Evolutionary conservation across 2,329 filamentous ascomycete species (phyloP).

Genomic region (Beauveria sp.): DNA sequence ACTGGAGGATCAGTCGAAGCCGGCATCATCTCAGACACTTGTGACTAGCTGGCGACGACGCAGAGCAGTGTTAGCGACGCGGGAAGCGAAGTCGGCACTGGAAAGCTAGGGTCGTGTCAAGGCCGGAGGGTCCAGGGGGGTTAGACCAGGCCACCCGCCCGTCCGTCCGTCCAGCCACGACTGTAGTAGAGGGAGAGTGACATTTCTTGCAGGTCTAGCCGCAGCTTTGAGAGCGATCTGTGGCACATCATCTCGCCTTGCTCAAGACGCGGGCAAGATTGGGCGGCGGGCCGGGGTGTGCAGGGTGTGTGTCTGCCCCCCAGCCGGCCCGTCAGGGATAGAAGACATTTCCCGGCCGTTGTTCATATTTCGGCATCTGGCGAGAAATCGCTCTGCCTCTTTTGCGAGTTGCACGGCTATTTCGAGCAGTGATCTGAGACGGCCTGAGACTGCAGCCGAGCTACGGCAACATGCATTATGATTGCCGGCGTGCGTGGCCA

Average conservation of each 20-base stretch:
- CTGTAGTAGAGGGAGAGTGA: not conserved
- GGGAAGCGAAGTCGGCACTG: not conserved
- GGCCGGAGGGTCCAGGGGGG: not conserved
- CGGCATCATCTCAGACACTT: slow-evolving; percentile 23
- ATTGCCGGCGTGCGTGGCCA: not conserved
- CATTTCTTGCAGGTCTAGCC: slow-evolving; percentile 5
- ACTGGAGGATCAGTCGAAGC: slow-evolving; percentile 19
- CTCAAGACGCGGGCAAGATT: slow-evolving; percentile 10
- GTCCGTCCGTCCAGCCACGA: not conserved
- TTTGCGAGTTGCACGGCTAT: slow-evolving; percentile 6
- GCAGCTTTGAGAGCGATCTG: slow-evolving; percentile 24
- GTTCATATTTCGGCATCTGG: not conserved
- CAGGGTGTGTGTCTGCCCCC: not conserved
- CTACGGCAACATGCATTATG: not conserved
- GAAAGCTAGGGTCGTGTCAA: not conserved
- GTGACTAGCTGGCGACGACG: not conserved
- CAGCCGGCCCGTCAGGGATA: not conserved
- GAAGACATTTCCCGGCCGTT: not conserved
- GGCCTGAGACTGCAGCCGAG: slow-evolving; percentile 15
- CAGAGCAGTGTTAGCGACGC: not conserved
- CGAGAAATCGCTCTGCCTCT: not conserved
- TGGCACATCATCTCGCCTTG: slow-evolving; percentile 32
- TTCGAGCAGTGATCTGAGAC: slow-evolving; percentile 19
- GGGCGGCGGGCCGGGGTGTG: slow-evolving; percentile 10
- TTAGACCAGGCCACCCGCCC: not conserved